Evolutionary conservation across 2,329 filamentous ascomycete genomes (phyloP), one percentile per base, ranked within the genome.

Genomic region (Chrysosporium keratinophilum): DNA sequence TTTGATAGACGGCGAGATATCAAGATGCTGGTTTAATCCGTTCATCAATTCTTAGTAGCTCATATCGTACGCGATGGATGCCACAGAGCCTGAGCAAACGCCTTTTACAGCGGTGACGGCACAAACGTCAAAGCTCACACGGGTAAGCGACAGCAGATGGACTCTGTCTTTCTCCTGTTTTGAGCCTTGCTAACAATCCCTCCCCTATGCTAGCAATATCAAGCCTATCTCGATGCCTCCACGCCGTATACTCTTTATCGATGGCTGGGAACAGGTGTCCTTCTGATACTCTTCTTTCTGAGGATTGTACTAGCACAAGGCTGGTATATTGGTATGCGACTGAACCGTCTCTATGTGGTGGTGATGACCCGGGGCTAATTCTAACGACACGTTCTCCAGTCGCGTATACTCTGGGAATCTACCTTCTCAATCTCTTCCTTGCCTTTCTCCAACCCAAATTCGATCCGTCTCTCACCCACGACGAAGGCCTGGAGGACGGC

Each of bases 391-490:
- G 19, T 10, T 19, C 10, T 39, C 42, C 62, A 95, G 93, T 98
- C 64, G 91, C 90, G 62, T 98, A 98, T 73, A 93, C 91, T 35
- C 83, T 98, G 53, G 93, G 91, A 63, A 98, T 98, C 73, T 98
- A 98, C 77, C 87, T 98, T 46, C 84, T 98, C 58, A 98, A 98
- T 75, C 83, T 98, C 57, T 98, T 98, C 80, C 88, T 98, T 69
- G 93, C 93, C 63, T 98, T 98, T 78, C 80, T 98, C 54, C 88
- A 91, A 67, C 93, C 93, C 64, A 98, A 98, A 77, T 97, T 98
- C 77, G 93, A 98, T 75, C 93, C 93, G 54, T 95, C 89, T 60
- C 88, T 93, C 67, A 91, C 95, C 68, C 78, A 89, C 68, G 93
- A 98, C 70, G 93, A 89, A 68, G 90, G 94, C 61, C 91, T 97